Conservation (phyloP, 495 filamentous ascomycete genomes). For the Arthonia radiata region DNA sequence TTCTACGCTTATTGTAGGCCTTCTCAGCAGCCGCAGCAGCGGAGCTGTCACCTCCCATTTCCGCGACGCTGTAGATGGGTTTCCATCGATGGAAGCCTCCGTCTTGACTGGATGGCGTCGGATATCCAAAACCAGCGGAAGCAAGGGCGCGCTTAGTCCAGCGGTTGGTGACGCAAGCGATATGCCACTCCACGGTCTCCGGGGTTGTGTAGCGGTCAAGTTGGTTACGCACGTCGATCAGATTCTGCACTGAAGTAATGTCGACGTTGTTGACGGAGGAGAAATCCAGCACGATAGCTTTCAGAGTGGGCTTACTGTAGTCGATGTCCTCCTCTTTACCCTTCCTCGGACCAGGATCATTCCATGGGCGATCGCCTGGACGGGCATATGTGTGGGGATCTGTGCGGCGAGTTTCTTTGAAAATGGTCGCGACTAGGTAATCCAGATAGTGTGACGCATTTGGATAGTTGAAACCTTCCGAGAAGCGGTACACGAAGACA, state of each 20-base stretch:
- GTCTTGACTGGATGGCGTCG: conserved; percentile 26
- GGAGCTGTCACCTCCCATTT: conserved; percentile 48
- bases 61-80: conserved; percentile 86
- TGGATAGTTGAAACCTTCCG: conserved; percentile 90
- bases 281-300: conserved; percentile 88
- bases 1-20: conserved; percentile 22
- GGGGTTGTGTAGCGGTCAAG: conserved; percentile 72
- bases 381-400: conserved; percentile 34
- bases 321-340: conserved; percentile 24
- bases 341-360: conserved; percentile 59
- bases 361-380: conserved; percentile 82
- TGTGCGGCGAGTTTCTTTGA: conserved; percentile 52
- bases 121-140: conserved; percentile 83
- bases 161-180: conserved; percentile 81
- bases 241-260: conserved; percentile 75
- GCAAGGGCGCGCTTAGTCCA: conserved; percentile 93
- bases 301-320: conserved; percentile 45
- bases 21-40: conserved; percentile 37
- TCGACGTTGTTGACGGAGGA: conserved; percentile 92
- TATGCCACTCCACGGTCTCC: conserved; percentile 81
- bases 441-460: conserved; percentile 86
- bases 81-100: conserved; percentile 47
- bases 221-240: conserved; percentile 96
- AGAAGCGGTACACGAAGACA: conserved; percentile 93
- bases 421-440: conserved; percentile 46